These are phyloP conservation scores for Torulaspora quercuum DNA, from an alignment of 805 yeast species.

Conservation along the genomic window DNA sequence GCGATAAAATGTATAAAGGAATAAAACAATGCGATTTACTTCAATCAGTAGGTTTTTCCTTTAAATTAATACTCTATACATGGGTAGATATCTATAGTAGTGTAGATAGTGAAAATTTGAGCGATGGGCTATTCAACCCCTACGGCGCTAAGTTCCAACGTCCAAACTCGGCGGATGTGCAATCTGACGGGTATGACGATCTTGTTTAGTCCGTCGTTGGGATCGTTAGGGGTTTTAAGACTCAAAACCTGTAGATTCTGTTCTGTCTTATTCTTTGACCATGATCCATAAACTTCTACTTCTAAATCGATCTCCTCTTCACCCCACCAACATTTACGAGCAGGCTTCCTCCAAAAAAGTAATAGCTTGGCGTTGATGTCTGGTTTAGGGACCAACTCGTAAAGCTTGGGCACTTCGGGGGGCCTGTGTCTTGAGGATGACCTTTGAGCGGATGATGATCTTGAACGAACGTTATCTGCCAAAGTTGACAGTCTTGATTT, in stretches of 20 bases:
- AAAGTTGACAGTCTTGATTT: conserved; percentile 58
- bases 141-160: conserved; percentile 83
- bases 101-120: too few relatives aligned
- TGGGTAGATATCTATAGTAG: too few relatives aligned
- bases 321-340: conserved; percentile 98
- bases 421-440: conserved; percentile 41
- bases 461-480: conserved; percentile 56
- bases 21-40: too few relatives aligned
- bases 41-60: too few relatives aligned
- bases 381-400: conserved; percentile 36
- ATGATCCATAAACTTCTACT: conserved; percentile 34
- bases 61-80: conserved; percentile 1
- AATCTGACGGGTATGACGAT: conserved; percentile 53
- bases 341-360: conserved; percentile 96
- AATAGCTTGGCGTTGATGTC: conserved; percentile 59
- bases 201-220: conserved; percentile 13
- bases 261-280: conserved; percentile 13
- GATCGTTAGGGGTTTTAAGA: conserved; percentile 10
- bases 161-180: conserved; percentile 94
- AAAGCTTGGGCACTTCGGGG: conserved; percentile 27
- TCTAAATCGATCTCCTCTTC: conserved; percentile 50
- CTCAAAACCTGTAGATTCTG: conserved; percentile 5
- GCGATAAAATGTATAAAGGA: too few relatives aligned
- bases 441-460: conserved; percentile 51
- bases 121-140: conserved; percentile 53